A percentile compares a stretch with the other conserved stretches of the same genome.
Conservation (phyloP, 306 rosid genomes). For the Crotalaria pallida region DNA sequence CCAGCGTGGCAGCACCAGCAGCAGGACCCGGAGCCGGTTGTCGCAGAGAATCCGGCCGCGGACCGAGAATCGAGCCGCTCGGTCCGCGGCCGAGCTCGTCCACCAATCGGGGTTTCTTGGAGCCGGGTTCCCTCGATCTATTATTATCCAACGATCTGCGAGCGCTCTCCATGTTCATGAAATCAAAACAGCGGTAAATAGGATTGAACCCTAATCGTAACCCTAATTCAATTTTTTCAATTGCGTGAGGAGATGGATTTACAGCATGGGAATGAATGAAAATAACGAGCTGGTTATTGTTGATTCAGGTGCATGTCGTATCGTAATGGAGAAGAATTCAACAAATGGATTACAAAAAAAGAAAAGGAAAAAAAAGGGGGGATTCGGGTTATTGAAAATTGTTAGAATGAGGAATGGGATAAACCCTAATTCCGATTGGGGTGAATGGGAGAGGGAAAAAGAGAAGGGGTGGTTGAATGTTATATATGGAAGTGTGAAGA, state of each 20-base stretch:
- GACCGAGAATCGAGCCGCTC: conserved; percentile 30
- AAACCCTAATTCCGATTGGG: conserved; percentile 35
- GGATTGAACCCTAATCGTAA: conserved; percentile 31
- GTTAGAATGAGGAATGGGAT: conserved; percentile 17
- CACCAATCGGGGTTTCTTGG: conserved; percentile 73
- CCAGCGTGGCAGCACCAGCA: conserved; percentile 31
- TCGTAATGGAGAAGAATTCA: background rate
- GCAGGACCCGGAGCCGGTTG: conserved; percentile 33
- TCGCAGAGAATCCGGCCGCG: conserved; percentile 62
- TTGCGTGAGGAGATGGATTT: conserved; percentile 18
- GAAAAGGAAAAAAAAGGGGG: too few species aligned
- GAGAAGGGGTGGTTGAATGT: background rate
- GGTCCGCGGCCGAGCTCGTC: conserved; percentile 51
- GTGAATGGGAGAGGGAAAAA: background rate
- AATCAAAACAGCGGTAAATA: too few species aligned
- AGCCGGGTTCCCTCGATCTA: conserved; percentile 75
- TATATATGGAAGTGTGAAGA: too few species aligned
- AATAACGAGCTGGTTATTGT: background rate
- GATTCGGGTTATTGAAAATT: conserved; percentile 23
- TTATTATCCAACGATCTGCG: conserved; percentile 77
- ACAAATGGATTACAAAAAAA: background rate
- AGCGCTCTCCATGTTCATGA: conserved; percentile 74
- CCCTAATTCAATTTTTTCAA: conserved; percentile 35
- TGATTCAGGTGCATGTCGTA: background rate
- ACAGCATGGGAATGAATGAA: background rate